phyloP scores from a whole-genome alignment of 352 stramenopile genomes.

The Globisporangium recalcitrans region DNA sequence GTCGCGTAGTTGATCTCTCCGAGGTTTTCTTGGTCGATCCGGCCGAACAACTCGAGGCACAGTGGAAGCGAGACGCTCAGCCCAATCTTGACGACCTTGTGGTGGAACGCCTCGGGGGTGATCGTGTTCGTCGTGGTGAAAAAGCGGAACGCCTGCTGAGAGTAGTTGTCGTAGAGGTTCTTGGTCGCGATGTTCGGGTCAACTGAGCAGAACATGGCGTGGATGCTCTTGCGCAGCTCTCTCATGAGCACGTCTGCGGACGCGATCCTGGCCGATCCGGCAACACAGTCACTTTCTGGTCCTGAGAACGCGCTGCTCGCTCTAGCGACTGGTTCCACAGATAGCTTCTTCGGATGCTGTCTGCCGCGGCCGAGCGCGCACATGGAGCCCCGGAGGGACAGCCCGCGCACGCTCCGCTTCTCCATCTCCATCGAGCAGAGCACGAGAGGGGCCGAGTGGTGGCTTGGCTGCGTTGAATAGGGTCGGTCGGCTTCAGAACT shows the following conservation, averaged over 20 bases:
- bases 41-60: constrained; percentile 50
- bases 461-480: background rate
- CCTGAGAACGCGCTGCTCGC: background rate
- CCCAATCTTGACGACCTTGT: constrained; percentile 56
- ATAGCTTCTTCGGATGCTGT: constrained; percentile 17
- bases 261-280: constrained; percentile 17
- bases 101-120: constrained; percentile 56
- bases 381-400: constrained; percentile 35
- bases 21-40: constrained; percentile 59
- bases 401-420: constrained; percentile 17
- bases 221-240: constrained; percentile 43
- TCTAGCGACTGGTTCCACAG: constrained; percentile 3
- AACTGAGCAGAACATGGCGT: constrained; percentile 39
- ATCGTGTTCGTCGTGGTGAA: constrained; percentile 79
- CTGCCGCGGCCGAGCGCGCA: constrained; percentile 22
- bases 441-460: background rate
- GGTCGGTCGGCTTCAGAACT: constrained; percentile 1
- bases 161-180: constrained; percentile 54
- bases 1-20: constrained; percentile 60
- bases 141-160: constrained; percentile 61
- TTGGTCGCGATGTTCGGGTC: constrained; percentile 31
- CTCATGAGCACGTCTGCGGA: constrained; percentile 45
- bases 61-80: constrained; percentile 38
- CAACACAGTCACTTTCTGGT: constrained; percentile 3
- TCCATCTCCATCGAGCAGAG: constrained; percentile 13